These are phyloP conservation scores for Lantana camara DNA, from an alignment of 257 asterid species.

Conservation along the genomic window DNA sequence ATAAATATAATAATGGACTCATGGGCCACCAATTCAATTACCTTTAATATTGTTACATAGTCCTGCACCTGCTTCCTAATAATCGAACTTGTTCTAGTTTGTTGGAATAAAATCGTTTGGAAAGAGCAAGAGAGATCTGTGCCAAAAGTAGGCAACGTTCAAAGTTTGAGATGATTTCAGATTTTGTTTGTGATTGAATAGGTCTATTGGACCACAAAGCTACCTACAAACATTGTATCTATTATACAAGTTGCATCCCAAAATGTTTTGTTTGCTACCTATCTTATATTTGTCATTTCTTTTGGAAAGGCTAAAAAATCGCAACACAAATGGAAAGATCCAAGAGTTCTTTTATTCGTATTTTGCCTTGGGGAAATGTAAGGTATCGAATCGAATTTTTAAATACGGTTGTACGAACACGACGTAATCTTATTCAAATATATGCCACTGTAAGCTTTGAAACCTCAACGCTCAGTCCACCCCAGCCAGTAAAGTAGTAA, in stretches of 20 bases:
- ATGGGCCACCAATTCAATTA: too few relatives aligned
- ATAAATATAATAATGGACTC: too few relatives aligned
- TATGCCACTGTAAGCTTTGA: too few relatives aligned
- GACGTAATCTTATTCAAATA: too few relatives aligned
- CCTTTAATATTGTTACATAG: too few relatives aligned
- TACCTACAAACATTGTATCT: constrained; percentile 10
- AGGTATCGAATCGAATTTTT: too few relatives aligned
- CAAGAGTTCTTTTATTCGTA: not conserved
- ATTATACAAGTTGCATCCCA: not conserved
- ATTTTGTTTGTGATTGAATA: not conserved
- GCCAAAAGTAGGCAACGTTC: constrained; percentile 5
- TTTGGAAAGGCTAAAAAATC: not conserved
- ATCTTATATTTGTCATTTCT: constrained; percentile 4
- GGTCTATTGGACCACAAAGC: constrained; percentile 16
- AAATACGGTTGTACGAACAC: too few relatives aligned
- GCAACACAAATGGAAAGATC: not conserved
- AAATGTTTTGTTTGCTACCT: constrained; percentile 14
- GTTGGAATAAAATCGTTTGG: not conserved
- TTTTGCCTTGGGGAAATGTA: too few relatives aligned
- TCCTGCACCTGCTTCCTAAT: too few relatives aligned
- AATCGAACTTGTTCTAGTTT: too few relatives aligned
- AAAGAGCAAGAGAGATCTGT: not conserved
- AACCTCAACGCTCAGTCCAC: too few relatives aligned
- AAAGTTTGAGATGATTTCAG: not conserved
- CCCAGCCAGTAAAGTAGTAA: too few relatives aligned